phyloP scores from a whole-genome alignment of 306 rosid species.

The Malus domestica region ASM211411v1 NC_041803.1:50214501-50215000 shows the following conservation, averaged over 20 bases:
- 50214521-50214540: not conserved
- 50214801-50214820: not conserved
- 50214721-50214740: not conserved
- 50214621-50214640: slow-evolving; percentile 99
- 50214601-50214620: slow-evolving; percentile 99
- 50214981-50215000: not conserved
- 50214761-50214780: not conserved
- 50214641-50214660: slow-evolving; percentile 87
- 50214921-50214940: not conserved
- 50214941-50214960: not conserved
- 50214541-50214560: slow-evolving; percentile 70
- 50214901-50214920: not conserved
- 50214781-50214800: not conserved
- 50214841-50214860: not conserved
- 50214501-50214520: not conserved
- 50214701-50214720: slow-evolving; percentile 57
- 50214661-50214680: slow-evolving; percentile 98
- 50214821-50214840: not conserved
- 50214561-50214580: slow-evolving; percentile 93
- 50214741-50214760: not conserved
- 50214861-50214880: not conserved
- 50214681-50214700: slow-evolving; percentile 97
- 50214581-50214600: slow-evolving; percentile 96
- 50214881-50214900: not conserved
- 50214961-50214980: not conserved